phyloP scores from a whole-genome alignment of 192 early-diverging fungal species.

The Diversispora epigaea region DNA sequence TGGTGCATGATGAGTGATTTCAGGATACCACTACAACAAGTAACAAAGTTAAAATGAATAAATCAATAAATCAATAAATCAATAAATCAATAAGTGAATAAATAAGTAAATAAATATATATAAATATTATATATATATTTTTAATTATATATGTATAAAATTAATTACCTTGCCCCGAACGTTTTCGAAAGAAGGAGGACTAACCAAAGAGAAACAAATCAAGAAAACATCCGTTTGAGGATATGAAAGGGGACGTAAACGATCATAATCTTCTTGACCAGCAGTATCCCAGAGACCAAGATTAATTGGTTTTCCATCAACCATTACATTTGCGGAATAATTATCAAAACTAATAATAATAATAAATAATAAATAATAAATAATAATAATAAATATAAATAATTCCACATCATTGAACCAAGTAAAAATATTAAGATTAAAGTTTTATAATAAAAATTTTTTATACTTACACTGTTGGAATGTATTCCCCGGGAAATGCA shows the following conservation, averaged over 20 bases:
- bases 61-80: too few relatives aligned
- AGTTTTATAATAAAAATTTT: neutral
- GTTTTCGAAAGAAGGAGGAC: constrained; percentile 95
- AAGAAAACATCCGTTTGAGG: constrained; percentile 99
- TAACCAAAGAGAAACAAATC: constrained; percentile 96
- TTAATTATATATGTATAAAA: too few relatives aligned
- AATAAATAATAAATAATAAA: constrained; percentile 11
- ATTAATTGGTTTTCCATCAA: constrained; percentile 98
- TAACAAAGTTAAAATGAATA: neutral
- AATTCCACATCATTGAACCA: too few relatives aligned
- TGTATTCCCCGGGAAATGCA: constrained; percentile 99
- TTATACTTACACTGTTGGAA: constrained; percentile 92
- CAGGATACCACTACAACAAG: constrained; percentile 81
- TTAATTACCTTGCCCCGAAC: constrained; percentile 84
- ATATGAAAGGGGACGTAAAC: constrained; percentile 94
- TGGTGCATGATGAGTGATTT: constrained; percentile 94
- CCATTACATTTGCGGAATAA: constrained; percentile 99
- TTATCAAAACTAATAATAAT: constrained; percentile 83
- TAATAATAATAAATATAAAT: neutral
- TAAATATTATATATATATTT: neutral
- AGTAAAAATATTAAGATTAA: neutral
- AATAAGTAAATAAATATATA: too few relatives aligned
- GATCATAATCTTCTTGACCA: constrained; percentile 99
- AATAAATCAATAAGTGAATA: too few relatives aligned
- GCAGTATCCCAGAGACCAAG: constrained; percentile 98